Base-by-base conservation (phyloP, 441 rosid genomes). In the Syzygium syzygioides region DNA sequence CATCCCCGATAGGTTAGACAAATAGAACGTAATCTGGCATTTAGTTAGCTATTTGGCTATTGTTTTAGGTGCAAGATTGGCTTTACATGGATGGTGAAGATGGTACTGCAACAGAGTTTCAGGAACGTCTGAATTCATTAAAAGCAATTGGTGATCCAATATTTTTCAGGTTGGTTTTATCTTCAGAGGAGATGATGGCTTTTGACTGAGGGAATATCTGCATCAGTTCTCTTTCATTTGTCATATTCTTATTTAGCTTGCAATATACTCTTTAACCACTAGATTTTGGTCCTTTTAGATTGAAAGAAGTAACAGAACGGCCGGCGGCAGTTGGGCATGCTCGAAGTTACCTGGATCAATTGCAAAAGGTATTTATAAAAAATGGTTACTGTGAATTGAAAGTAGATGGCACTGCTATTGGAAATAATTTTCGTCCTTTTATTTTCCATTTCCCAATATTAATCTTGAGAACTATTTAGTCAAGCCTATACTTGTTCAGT, bases 11-110 rank as follows among this genome's bases (percentile, higher is more conserved):
- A 87, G 55, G 60, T 66, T 86, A 52, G 66, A 86, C 83, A 41
- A 57, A 41, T 56, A 37, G 50, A 26, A 80, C 45, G 62, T 19
- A 87, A 76, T 79, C 64, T 88, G 87, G 52, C 83, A 20, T 37
- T 64, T 30, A 55, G 52, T 19, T 64, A 57, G 52, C 55, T 83
- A 52, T 84, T 90, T 34, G 48, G 90, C 62, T 90, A 54, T 91
- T 84, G 18, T 89, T 90, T 91, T 93, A 96, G 99, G 99, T 93
- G 89, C 99, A 98, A 94, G 99, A 98, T 30, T 98, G 99, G 99
- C 94, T 98, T 54, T 98, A 98, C 89, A 96, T 94, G 89, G 99
- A 98, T 50, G 99, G 99, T 19, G 99, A 96, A 87, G 99, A 98
- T 94, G 98, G 98, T 80, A 91, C 94, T 57, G 99, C 98, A 48